Base-by-base conservation (phyloP, 441 rosid genomes). In the Biscutella laevigata region DNA sequence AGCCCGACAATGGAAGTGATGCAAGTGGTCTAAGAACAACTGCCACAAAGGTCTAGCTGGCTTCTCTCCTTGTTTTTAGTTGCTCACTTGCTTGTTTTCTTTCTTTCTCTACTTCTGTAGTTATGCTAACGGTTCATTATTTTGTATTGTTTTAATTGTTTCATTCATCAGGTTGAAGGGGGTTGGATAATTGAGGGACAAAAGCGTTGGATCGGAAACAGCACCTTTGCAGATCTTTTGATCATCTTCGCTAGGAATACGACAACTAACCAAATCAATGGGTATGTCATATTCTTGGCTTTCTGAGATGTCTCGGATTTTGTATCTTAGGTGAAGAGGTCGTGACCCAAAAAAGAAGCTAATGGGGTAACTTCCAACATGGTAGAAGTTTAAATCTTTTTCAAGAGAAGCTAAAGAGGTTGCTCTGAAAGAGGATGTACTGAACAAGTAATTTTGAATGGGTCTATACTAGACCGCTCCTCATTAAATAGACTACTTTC, bases 131-230 rank as follows among this genome's bases (percentile, higher is more conserved):
- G 29, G 62, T 32, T 26, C 24, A 56, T 57, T 52, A 25, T 68
- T 53, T 24, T 48, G 19, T 7, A 16, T 17, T 16, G 22, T 48
- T 29, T 36, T 6, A 40, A 13, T 49, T 49, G 39, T 44, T 38
- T 33, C 25, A 12, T 17, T 53, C 41, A 54, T 64, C 61, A 88
- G 95, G 95, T 81, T 10, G 79, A 78, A 62, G 95, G 95, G 43
- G 99, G 99, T 56, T 88, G 99, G 97, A 62, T 74, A 55, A 79
- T 92, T 1, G 78, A 84, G 47, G 99, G 97, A 30, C 86, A 88
- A 66, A 92, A 92, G 69, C 92, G 99, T 55, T 88, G 99, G 99
- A 92, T 88, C 34, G 95, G 97, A 68, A 88, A 88, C 68, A 80
- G 95, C 69, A 84, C 95, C 26, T 92, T 88, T 70, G 97, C 97